phyloP scores from a whole-genome alignment of 148 eudicot genomes.

The Fagopyrum tataricum region DNA sequence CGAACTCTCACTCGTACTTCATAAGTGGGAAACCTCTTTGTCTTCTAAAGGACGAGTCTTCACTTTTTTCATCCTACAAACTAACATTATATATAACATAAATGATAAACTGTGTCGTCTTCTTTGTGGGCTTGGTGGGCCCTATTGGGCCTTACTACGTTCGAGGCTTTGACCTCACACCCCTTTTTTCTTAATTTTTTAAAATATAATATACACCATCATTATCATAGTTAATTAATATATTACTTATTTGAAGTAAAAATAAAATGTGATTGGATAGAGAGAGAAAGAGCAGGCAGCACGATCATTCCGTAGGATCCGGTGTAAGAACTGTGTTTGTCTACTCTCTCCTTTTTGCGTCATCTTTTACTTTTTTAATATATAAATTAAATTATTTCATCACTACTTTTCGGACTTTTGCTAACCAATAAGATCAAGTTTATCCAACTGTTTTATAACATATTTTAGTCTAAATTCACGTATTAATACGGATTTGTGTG shows the following conservation, averaged over 20 bases:
- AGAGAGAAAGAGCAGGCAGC: slow-evolving; percentile 17
- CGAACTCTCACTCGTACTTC: not conserved
- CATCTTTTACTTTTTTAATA: not conserved
- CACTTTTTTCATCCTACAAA: not conserved
- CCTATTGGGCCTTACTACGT: not conserved
- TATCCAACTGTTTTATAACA: not conserved
- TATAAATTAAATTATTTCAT: not conserved
- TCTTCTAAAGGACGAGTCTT: not conserved
- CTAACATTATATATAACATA: not conserved
- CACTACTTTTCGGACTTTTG: slow-evolving; percentile 1
- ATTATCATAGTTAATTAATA: not conserved
- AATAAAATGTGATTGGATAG: not conserved
- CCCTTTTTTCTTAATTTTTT: not conserved
- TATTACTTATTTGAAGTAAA: not conserved
- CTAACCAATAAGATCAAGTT: not conserved
- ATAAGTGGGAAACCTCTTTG: not conserved
- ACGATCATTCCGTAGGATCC: slow-evolving; percentile 27
- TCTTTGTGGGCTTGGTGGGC: not conserved
- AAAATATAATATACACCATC: not conserved
- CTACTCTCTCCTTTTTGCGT: not conserved
- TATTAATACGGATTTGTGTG: too few relatives aligned
- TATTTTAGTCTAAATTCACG: not conserved
- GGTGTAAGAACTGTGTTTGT: slow-evolving; percentile 16
- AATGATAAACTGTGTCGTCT: not conserved
- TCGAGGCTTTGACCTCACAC: not conserved